These are phyloP conservation scores for Anthoceros angustus DNA, from an alignment of 225 moss, liverwort and hornwort genomes.

Conservation along the genomic window DNA sequence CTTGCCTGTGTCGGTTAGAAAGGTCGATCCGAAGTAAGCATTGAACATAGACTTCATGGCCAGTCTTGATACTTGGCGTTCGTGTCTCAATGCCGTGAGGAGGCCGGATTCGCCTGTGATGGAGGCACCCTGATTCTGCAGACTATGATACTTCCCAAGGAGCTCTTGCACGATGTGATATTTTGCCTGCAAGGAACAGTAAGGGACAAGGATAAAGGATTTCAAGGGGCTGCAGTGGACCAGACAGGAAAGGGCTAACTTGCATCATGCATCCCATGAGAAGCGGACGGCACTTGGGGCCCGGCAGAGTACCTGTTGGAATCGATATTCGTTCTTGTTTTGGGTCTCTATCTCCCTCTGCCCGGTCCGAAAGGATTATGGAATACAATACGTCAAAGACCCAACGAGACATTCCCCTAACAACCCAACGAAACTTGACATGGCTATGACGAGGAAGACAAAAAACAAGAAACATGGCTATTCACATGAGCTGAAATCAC, in stretches of 20 bases:
- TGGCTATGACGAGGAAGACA: background rate
- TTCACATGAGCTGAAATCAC: too few species aligned
- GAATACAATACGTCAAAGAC: background rate
- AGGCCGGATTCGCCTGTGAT: slow-evolving; percentile 41
- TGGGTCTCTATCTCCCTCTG: slow-evolving; percentile 66
- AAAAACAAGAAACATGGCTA: too few species aligned
- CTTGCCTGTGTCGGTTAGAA: slow-evolving; percentile 74
- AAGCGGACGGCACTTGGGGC: background rate
- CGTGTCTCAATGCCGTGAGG: slow-evolving; percentile 39
- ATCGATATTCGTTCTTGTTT: slow-evolving; percentile 56
- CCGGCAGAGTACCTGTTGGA: slow-evolving; percentile 43
- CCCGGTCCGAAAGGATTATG: background rate
- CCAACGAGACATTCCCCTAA: background rate
- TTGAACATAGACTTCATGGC: slow-evolving; percentile 79
- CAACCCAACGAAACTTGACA: background rate
- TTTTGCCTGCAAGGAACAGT: slow-evolving; percentile 38
- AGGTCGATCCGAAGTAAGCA: slow-evolving; percentile 76
- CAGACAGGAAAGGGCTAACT: background rate
- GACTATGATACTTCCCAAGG: slow-evolving; percentile 62
- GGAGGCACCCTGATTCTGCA: slow-evolving; percentile 16
- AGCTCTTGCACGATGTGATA: slow-evolving; percentile 69
- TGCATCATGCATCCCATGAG: background rate
- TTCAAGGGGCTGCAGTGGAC: background rate
- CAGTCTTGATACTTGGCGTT: slow-evolving; percentile 47
- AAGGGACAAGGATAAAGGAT: background rate